A percentile compares a stretch with the other conserved stretches of the same genome.
Conservation (phyloP, 345 rosid genomes). For the Limnanthes douglasii region DNA sequence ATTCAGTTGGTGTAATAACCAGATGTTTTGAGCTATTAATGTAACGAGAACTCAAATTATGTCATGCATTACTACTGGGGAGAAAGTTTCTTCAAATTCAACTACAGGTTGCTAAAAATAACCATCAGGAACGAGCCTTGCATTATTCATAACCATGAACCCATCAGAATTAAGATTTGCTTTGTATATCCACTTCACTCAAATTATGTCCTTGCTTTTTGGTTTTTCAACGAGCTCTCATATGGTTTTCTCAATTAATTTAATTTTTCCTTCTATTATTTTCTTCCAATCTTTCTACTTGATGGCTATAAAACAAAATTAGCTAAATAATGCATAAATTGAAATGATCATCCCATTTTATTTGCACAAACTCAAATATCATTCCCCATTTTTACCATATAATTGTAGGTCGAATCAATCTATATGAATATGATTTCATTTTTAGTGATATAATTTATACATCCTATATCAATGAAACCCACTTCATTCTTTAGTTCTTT, state of each 20-base stretch:
- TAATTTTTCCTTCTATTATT: not conserved
- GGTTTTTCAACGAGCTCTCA: not conserved
- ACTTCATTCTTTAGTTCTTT: too few species aligned
- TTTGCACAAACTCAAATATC: too few species aligned
- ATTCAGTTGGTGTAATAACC: too few species aligned
- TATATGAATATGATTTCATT: too few species aligned
- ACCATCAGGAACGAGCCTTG: not conserved
- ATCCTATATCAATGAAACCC: too few species aligned
- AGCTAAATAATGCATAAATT: too few species aligned
- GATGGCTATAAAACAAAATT: too few species aligned
- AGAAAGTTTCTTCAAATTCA: not conserved
- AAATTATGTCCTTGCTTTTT: not conserved
- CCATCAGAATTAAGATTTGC: not conserved
- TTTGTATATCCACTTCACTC: not conserved
- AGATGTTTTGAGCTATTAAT: not conserved
- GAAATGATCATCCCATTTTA: too few species aligned
- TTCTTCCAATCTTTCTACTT: conserved; percentile 1
- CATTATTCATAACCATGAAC: not conserved
- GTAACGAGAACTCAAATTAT: not conserved
- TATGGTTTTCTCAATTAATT: not conserved
- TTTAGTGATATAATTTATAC: too few species aligned
- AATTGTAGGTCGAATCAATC: too few species aligned
- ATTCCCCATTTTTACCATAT: too few species aligned
- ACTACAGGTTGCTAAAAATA: not conserved
- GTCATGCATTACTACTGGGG: not conserved